Base-by-base conservation (phyloP, 2,329 filamentous ascomycete genomes). In the Atkinsonella hypoxylon region DNA sequence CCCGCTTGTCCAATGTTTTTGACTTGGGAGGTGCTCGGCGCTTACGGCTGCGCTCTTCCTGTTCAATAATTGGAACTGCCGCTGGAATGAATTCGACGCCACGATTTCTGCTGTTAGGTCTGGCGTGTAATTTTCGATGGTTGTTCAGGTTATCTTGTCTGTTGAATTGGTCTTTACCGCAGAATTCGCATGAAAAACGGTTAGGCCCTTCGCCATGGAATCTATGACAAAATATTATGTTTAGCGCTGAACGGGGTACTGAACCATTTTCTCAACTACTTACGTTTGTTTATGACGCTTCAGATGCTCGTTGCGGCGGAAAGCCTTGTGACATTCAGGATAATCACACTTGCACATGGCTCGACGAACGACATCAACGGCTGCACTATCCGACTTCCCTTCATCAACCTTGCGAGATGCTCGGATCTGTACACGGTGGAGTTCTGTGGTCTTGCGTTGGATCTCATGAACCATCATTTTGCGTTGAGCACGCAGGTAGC, bases 241-340 rank as follows among this genome's bases (percentile, higher is more conserved):
- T 45, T 39, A 17, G 45, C 34, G 26, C 6, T 7, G 4, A 26
- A 26, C 26, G 26, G 4, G 26, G 26, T 17, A 17, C 12, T 20
- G 1, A 2, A 34, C 15, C n/a, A 34, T n/a, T 32, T 17, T 1
- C 10, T 43, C n/a, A 5, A 18, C 13, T 26, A 31, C 73, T 67
- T 58, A 78, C 75, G 73, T 73, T 49, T 69, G 68, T 48, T 72
- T 67, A 58, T 80, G 77, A 30, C 77, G 69, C 64, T 78, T 79
- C 17, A 79, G 62, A 54, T 80, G 77, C 60, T 80, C 77, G 22
- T 72, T 73, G 50, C 76, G 68, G 56, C 74, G 72, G 53, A 75
- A 78, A 0, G 69, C 69, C 56, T 72, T 73, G 55, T 68, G 59
- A 59, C 76, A 79, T 30, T 67, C 67, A 7, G 67, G 67, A 32